Base-by-base conservation (phyloP, 208 protist species). In the Trypanosoma avium region DNA sequence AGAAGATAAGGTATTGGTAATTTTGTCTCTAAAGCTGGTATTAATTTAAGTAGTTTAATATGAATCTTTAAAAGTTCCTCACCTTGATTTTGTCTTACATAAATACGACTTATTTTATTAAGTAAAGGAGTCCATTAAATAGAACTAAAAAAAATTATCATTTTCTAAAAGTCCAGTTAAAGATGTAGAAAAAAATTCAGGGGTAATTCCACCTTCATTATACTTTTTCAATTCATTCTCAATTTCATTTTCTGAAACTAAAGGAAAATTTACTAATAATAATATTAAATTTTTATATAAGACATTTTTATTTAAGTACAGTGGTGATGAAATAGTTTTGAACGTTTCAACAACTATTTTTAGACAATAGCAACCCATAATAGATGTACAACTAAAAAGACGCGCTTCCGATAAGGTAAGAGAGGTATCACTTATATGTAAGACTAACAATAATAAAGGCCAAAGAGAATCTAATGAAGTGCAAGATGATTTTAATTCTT, bases 61-160 rank as follows among this genome's bases (percentile, higher is more conserved):
- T 86, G 74, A 55, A 73, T 70, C 10, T 66, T 54, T 30, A 73
- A 63, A 32, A 95, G 77, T 7, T 45, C 53, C 19, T 71, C 48
- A 3, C 86, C 89, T 30, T 79, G 36, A 1, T 40, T 62, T 26
- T 73, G 59, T 35, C 83, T 81, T 10, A 72, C 73, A 63, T 95
- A 95, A 63, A 90, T 77, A 19, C 89, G 77, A 12, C 79, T 74
- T 71, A 86, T 77, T 67, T 82, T 86, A 50, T 88, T 90, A 64
- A 92, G 67, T 61, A 92, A 57, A 43, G 82, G 78, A 17, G 79
- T 85, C 89, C 89, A 95, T 9, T 75, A 78, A 50, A 91, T 67
- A 0, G 78, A 74, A 36, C 79, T 53, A 67, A 75, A 89, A 93
- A 61, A 88, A 93, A 70, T 75, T 68, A 65, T 93, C 87, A 60